Percentiles rank a stretch among this genome's conserved stretches.
Evolutionary conservation across 768 basidiomycete genomes (phyloP).

Genomic region (Rhodotorula kratochvilovae): DNA sequence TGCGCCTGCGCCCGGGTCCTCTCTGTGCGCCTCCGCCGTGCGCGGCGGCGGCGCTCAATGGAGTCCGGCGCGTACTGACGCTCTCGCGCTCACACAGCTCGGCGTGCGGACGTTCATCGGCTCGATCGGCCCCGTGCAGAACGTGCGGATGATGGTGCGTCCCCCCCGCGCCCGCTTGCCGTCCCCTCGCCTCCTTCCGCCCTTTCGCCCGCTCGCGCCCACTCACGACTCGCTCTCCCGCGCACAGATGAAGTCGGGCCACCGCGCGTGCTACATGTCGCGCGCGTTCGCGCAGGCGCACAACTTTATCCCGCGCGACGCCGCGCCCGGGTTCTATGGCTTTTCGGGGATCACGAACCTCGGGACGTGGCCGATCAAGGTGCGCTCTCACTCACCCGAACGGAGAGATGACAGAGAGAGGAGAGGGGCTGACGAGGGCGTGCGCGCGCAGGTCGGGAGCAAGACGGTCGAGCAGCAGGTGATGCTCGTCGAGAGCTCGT

Average conservation of each 20-base stretch:
- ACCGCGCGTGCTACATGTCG: constrained; percentile 91
- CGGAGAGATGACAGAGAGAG: no score
- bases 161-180: neutral
- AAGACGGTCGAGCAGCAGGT: constrained; percentile 55
- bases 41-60: no score
- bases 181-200: neutral
- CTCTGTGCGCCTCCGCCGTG: neutral
- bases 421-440: no score
- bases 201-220: no score
- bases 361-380: constrained; percentile 60
- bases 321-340: constrained; percentile 86
- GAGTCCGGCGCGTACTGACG: neutral
- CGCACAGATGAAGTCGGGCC: constrained; percentile 77
- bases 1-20: neutral
- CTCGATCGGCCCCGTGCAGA: constrained; percentile 79
- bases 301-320: constrained; percentile 80
- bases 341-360: constrained; percentile 62
- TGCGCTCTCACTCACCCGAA: constrained; percentile 2
- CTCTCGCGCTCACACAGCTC: constrained; percentile 20
- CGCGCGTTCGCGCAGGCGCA: constrained; percentile 83
- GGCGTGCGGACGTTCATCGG: constrained; percentile 91
- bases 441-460: constrained; percentile 43
- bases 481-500: constrained; percentile 86
- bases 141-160: constrained; percentile 58
- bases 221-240: neutral